Evolutionary conservation across 371 early-diverging fungal genomes (phyloP), one percentile per base, ranked within the genome.

Genomic region (Sporodiniella umbellata): DNA sequence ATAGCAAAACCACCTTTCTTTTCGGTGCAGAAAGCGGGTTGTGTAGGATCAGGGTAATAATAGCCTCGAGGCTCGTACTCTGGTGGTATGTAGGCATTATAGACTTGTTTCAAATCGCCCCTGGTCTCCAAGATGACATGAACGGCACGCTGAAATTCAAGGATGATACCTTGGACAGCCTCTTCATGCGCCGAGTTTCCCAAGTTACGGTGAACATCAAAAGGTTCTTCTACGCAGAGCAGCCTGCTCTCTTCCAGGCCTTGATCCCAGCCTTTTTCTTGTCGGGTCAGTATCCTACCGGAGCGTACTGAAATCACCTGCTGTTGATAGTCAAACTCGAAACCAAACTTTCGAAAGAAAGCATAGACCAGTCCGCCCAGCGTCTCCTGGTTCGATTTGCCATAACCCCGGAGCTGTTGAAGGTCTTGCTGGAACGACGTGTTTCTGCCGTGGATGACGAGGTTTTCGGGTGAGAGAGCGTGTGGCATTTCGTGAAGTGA

Each of bases 211-310:
- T 81, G 69, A 0, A 84, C 80, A 50, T 87, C 85, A 59, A 95
- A 90, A 1, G 94, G 94, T 57, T 94, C 94, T 56, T 96, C 95
- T 17, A 94, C 83, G 62, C 94, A 91, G 6, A 94, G 68, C 44
- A 79, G 59, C 46, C 78, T 81, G 42, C 77, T 59, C 8, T 22
- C 22, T 25, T 48, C 48, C 17, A 55, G 62, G 2, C 76, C 76
- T 25, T 39, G 46, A 30, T 68, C 54, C 96, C 96, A 96, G 3
- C 85, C 91, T 63, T 95, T 94, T 38, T 87, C 83, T 24, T 55
- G 64, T 62, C 94, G 94, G 14, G 79, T 76, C 45, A 95, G 51
- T 38, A 83, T 78, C 10, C 77, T 64, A 1, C 94, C 96, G 43
- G 83, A 78, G 31, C 94, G 75, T n/a, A 94, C 80, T 11, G 88